Evolutionary conservation across 306 rosid species (phyloP).

Genomic region (Purshia tridentata): DNA sequence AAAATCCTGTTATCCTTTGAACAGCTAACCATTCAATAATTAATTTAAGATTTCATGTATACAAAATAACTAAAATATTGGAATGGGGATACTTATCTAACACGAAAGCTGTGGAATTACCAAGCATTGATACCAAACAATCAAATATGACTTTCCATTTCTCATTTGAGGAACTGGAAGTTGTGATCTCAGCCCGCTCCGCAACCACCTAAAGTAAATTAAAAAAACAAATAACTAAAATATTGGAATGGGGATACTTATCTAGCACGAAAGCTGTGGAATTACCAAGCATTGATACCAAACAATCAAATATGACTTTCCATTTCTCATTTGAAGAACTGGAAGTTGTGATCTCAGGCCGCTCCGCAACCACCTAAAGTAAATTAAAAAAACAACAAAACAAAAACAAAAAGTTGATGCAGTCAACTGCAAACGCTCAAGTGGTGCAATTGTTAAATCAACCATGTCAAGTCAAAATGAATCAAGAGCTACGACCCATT

Average conservation of each 20-base stretch:
- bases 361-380: background rate
- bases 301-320: conserved; percentile 2
- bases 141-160: background rate
- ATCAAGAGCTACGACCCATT: background rate
- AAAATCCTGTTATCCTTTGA: background rate
- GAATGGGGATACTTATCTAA: background rate
- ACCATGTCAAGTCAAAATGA: background rate
- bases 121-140: background rate
- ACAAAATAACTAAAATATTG: background rate
- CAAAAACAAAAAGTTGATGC: background rate
- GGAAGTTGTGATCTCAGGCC: background rate
- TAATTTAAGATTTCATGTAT: background rate
- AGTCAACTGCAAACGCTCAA: background rate
- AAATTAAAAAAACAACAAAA: background rate
- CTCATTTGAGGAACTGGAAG: background rate
- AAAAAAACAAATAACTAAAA: background rate
- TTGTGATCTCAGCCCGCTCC: background rate
- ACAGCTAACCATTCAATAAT: background rate
- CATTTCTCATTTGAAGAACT: background rate
- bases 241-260: background rate
- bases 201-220: background rate
- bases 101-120: background rate
- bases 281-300: background rate
- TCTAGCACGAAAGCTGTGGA: background rate
- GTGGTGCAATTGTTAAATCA: background rate